Percentiles rank a stretch among this genome's conserved stretches.
phyloP scores from a whole-genome alignment of 1,284 basidiomycete species.

The Tremellales sp. region DNA sequence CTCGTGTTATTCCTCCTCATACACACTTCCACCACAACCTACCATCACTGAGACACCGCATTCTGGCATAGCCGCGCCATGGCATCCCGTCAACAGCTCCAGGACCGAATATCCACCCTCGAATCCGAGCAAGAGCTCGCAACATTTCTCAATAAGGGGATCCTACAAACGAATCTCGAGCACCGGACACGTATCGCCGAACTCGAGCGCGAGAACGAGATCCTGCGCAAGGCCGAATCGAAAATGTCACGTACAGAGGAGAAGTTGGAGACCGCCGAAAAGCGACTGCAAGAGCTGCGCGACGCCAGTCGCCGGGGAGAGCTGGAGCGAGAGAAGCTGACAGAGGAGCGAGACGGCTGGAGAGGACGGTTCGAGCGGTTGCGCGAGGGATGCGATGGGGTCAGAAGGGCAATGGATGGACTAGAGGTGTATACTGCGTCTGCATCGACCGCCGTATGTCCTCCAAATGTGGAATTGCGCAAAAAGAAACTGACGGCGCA shows the following conservation, averaged over 20 bases:
- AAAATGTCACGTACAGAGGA: slow-evolving; percentile 34
- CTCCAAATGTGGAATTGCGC: background rate
- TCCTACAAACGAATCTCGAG: slow-evolving; percentile 35
- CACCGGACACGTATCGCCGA: slow-evolving; percentile 37
- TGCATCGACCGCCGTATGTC: too few relatives aligned
- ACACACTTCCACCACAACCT: too few relatives aligned
- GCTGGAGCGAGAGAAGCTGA: background rate
- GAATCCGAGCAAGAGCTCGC: slow-evolving; percentile 37
- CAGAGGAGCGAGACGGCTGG: background rate
- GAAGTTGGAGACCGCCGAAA: slow-evolving; percentile 17
- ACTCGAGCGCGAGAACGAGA: slow-evolving; percentile 34
- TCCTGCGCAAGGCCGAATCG: slow-evolving; percentile 31
- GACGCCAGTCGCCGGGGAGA: too few relatives aligned
- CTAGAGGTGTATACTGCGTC: too few relatives aligned
- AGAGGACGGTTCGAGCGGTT: background rate
- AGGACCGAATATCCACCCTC: slow-evolving; percentile 13
- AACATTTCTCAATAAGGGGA: slow-evolving; percentile 41
- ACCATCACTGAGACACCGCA: background rate
- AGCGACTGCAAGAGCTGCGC: slow-evolving; percentile 2
- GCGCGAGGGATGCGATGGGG: too few relatives aligned
- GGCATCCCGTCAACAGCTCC: background rate
- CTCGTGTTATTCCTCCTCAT: too few relatives aligned
- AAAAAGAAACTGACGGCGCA: slow-evolving; percentile 1
- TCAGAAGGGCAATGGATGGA: too few relatives aligned
- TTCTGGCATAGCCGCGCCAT: background rate